These are phyloP conservation scores for Drosera spatulata DNA, from an alignment of 179 eudicot species.

Conservation along the genomic window DNA sequence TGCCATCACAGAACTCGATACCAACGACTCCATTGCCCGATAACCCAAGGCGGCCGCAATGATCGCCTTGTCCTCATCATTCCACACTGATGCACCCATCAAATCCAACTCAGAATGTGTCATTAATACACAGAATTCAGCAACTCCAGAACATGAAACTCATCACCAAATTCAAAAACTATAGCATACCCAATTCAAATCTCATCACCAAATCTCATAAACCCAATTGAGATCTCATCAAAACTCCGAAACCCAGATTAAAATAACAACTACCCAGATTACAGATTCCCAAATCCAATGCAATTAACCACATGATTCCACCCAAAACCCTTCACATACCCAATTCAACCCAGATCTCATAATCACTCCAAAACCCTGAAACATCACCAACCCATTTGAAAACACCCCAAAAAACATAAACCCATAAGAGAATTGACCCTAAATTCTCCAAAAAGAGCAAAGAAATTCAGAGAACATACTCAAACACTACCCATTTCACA, in stretches of 20 bases:
- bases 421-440: too few relatives aligned
- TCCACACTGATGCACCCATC: slow-evolving; percentile 40
- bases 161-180: background rate
- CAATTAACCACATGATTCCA: background rate
- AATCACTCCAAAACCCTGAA: background rate
- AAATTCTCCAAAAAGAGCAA: too few relatives aligned
- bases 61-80: slow-evolving; percentile 58
- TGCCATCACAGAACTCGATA: slow-evolving; percentile 47
- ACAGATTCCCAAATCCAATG: background rate
- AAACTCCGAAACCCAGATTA: background rate
- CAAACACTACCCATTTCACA: too few relatives aligned
- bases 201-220: slow-evolving; percentile 31
- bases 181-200: slow-evolving; percentile 16
- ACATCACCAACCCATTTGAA: too few relatives aligned
- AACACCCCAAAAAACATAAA: too few relatives aligned
- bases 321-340: background rate
- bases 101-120: slow-evolving; percentile 17
- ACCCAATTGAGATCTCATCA: slow-evolving; percentile 1
- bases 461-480: too few relatives aligned
- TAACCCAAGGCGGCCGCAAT: slow-evolving; percentile 69
- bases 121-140: slow-evolving; percentile 11
- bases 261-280: background rate
- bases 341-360: slow-evolving; percentile 1
- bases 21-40: slow-evolving; percentile 67
- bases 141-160: slow-evolving; percentile 3